phyloP scores from a whole-genome alignment of 352 stramenopile species.

The Globisporangium paroecandrum region DNA sequence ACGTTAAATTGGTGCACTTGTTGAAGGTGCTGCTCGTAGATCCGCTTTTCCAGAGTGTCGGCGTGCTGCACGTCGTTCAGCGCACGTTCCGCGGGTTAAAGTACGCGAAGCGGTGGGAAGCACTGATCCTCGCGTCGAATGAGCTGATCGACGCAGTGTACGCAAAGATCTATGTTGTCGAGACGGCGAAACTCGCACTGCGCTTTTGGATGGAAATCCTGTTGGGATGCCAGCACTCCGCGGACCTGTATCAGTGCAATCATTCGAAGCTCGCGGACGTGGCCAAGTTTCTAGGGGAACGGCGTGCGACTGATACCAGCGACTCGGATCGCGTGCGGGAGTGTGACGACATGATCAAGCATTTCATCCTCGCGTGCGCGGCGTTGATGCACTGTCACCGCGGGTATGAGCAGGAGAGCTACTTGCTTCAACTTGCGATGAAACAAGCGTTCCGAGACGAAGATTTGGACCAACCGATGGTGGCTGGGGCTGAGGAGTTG shows the following conservation, averaged over 20 bases:
- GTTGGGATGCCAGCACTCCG: conserved; percentile 74
- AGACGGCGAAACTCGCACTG: conserved; percentile 29
- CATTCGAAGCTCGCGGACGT: conserved; percentile 41
- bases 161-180: conserved; percentile 25
- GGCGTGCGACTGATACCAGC: conserved; percentile 23
- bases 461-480: conserved; percentile 33
- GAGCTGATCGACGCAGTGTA: conserved; percentile 42
- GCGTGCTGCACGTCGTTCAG: conserved; percentile 54
- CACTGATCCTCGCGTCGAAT: conserved; percentile 33
- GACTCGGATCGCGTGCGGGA: background rate
- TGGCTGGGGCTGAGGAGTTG: conserved; percentile 33
- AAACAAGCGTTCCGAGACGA: conserved; percentile 28
- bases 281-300: conserved; percentile 34
- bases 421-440: conserved; percentile 39
- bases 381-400: conserved; percentile 64
- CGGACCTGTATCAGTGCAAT: conserved; percentile 47
- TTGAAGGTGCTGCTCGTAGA: conserved; percentile 37
- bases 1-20: conserved; percentile 30
- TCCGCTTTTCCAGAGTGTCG: conserved; percentile 28
- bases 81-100: conserved; percentile 66
- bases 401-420: conserved; percentile 59
- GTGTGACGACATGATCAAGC: conserved; percentile 18
- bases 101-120: conserved; percentile 72
- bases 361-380: conserved; percentile 39
- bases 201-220: conserved; percentile 63